Base-by-base conservation (phyloP, 768 basidiomycete species). In the Harrya chromipes region DNA sequence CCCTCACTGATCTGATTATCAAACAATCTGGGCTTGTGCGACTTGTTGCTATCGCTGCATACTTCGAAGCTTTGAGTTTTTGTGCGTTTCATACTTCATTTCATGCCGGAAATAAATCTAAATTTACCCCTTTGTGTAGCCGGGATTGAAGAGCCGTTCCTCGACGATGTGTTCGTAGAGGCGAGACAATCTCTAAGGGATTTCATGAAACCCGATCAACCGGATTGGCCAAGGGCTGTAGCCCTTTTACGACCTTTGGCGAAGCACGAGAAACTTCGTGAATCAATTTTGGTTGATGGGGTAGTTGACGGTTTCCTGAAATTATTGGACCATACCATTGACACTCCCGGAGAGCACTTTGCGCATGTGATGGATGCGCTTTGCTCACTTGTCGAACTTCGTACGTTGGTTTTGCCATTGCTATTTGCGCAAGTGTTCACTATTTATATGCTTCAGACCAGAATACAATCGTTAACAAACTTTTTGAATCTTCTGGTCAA, bases 281-380 rank as follows among this genome's bases (percentile, higher is more conserved):
- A 24, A 11, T 40, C 38, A 9, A 40, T 58, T 21, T 20, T 56
- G 44, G 43, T 35, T n/a, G 33, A 46, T 1, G 47, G 26, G 1
- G 57, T 58, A 19, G 16, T 56, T 6, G 31, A 56, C 13, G 17
- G 43, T 37, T 58, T 58, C 43, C 29, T 56, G 9, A 20, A 43
- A n/a, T 20, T 56, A 19, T 29, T 56, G 6, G 57, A 55, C 26
- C 31, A 46, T 19, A 40, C 36, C 20, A 40, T 52, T 10, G 12
- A 23, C 10, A 16, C 16, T 26, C 54, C 50, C 1, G 51, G 41
- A 7, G 44, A 40, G 9, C 47, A 56, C 38, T 58, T 56, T 36
- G 42, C 40, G 16, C 54, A 56, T 19, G 47, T 46, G 38, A 58
- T 58, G 57, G 54, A 56, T 34, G 57, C 43, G 34, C 57, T 58